phyloP scores from a whole-genome alignment of 208 protist species.

The Trypanosoma conorhini region DNA sequence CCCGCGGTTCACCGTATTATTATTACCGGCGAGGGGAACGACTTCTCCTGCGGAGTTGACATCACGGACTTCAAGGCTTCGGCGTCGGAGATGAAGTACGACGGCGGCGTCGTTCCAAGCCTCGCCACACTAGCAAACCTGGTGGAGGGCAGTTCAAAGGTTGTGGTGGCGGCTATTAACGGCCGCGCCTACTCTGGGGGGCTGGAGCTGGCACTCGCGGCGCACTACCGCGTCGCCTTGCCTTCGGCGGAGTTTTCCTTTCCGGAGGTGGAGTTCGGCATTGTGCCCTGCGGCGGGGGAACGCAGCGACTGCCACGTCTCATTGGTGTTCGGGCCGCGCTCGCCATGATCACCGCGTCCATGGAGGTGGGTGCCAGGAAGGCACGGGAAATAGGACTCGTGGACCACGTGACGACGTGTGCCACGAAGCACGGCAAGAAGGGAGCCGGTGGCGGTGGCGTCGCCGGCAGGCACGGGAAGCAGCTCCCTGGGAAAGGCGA shows the following conservation, averaged over 20 bases:
- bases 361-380: conserved; percentile 41
- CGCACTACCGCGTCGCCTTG: conserved; percentile 65
- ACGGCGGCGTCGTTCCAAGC: conserved; percentile 34
- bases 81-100: conserved; percentile 14
- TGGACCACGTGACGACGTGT: conserved; percentile 39
- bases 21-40: conserved; percentile 39
- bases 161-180: conserved; percentile 71
- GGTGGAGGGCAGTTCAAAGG: conserved; percentile 56
- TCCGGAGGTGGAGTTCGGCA: conserved; percentile 57
- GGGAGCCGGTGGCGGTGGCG: conserved; percentile 11
- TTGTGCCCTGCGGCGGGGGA: conserved; percentile 81
- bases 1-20: conserved; percentile 26
- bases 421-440: conserved; percentile 14
- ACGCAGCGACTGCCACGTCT: conserved; percentile 70
- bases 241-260: conserved; percentile 46
- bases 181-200: conserved; percentile 75
- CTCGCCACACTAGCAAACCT: conserved; percentile 44
- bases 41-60: conserved; percentile 80
- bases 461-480: conserved; percentile 1
- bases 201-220: conserved; percentile 69
- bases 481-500: background rate
- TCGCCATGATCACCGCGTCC: conserved; percentile 38
- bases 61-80: conserved; percentile 47
- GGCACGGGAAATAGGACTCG: conserved; percentile 60
- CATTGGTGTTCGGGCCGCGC: conserved; percentile 55